A percentile compares a stretch with the other conserved stretches of the same genome.
phyloP scores from a whole-genome alignment of 2,329 filamentous ascomycete genomes.

The Hymenotorrendiella dingleyae region DNA sequence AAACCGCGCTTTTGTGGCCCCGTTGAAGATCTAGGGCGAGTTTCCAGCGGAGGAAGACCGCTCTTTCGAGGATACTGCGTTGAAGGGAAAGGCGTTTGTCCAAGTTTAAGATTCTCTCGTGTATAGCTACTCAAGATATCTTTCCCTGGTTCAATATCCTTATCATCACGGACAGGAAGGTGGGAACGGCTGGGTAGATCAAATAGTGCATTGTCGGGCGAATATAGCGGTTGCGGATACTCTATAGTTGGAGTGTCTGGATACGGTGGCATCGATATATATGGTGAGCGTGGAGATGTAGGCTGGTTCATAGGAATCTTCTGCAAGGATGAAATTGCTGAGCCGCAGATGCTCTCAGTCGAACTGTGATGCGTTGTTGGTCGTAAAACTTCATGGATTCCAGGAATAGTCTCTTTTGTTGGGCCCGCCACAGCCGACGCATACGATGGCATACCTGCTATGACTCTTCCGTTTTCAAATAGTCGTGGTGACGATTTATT shows the following conservation, averaged over 20 bases:
- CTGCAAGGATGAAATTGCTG: conserved; percentile 20
- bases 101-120: not conserved
- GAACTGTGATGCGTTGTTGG: conserved; percentile 7
- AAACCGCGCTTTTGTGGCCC: conserved; percentile 7
- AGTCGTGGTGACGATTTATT: conserved; percentile 18
- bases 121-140: not conserved
- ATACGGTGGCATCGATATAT: conserved; percentile 14
- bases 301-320: conserved; percentile 12
- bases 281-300: conserved; percentile 1
- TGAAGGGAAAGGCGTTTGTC: conserved; percentile 10
- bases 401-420: conserved; percentile 17
- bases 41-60: conserved; percentile 21
- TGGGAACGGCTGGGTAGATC: not conserved
- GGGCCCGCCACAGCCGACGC: conserved; percentile 22
- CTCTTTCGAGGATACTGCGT: conserved; percentile 20
- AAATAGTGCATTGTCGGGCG: conserved; percentile 5
- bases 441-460: conserved; percentile 28
- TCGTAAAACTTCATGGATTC: conserved; percentile 9
- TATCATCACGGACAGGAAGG: not conserved
- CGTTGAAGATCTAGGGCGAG: not conserved
- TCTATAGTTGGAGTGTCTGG: conserved; percentile 9
- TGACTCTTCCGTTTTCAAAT: conserved; percentile 18
- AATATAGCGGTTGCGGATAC: conserved; percentile 8
- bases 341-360: conserved; percentile 10
- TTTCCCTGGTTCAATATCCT: not conserved